Conservation (phyloP, 345 rosid genomes). For the Cochlearia excelsa region DNA sequence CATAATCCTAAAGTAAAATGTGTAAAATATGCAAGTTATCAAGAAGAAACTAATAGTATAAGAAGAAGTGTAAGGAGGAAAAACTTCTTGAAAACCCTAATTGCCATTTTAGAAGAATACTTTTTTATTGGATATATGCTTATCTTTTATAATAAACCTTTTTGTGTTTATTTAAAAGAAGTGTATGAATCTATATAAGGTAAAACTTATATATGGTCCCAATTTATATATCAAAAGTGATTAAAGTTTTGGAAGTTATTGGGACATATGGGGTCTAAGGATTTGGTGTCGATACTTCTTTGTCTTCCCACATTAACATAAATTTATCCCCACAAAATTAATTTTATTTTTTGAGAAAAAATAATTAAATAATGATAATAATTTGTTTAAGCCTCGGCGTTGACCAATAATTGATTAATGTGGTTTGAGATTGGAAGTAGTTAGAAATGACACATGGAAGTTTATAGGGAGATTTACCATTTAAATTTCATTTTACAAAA, state of each 20-base stretch:
- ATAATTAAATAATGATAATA: not conserved
- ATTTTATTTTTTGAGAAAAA: not conserved
- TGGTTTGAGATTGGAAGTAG: too few species aligned
- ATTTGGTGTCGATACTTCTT: constrained; percentile 29
- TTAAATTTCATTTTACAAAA: too few species aligned
- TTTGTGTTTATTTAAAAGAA: constrained; percentile 37
- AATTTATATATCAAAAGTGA: constrained; percentile 27
- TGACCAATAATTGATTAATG: too few species aligned
- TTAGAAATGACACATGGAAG: too few species aligned
- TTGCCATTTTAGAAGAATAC: constrained; percentile 31
- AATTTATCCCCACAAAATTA: constrained; percentile 24
- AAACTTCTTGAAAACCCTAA: constrained; percentile 35
- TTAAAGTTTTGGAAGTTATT: constrained; percentile 35
- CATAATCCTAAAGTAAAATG: too few species aligned
- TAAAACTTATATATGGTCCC: constrained; percentile 21
- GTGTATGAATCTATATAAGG: constrained; percentile 28
- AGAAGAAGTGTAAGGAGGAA: constrained; percentile 31
- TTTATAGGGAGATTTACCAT: too few species aligned
- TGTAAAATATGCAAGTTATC: too few species aligned
- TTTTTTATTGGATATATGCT: constrained; percentile 2
- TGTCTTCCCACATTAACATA: constrained; percentile 34
- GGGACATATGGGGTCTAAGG: constrained; percentile 35
- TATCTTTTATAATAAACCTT: constrained; percentile 21
- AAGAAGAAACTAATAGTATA: constrained; percentile 24
- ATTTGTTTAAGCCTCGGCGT: too few species aligned